Conservation (phyloP, 164 flowering plant species). For the Vitis rupestris region DNA sequence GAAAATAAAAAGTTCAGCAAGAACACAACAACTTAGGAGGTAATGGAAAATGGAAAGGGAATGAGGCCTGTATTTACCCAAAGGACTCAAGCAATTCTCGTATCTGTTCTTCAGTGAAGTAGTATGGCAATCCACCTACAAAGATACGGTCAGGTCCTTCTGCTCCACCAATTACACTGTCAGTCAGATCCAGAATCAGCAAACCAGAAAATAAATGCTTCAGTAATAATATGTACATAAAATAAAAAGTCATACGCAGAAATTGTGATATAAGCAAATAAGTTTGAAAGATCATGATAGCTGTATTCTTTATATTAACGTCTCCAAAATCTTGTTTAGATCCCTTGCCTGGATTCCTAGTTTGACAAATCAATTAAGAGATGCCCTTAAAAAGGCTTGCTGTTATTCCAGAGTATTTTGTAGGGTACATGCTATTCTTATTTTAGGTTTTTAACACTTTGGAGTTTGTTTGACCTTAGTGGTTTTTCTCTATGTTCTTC, state of each 20-base stretch:
- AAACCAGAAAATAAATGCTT: not conserved
- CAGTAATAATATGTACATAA: not conserved
- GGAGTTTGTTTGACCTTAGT: too few species aligned
- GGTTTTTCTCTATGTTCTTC: too few species aligned
- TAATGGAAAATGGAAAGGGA: not conserved
- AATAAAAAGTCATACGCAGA: not conserved
- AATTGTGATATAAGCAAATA: not conserved
- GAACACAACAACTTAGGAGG: not conserved
- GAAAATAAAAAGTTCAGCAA: not conserved
- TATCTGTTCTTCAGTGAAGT: constrained; percentile 74
- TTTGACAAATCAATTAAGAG: too few species aligned
- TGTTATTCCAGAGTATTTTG: too few species aligned
- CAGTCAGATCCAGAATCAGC: constrained; percentile 15
- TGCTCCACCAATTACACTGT: constrained; percentile 59
- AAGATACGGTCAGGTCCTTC: constrained; percentile 86
- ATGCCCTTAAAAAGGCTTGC: too few species aligned
- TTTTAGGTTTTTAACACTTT: too few species aligned
- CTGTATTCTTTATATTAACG: too few species aligned
- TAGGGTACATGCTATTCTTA: too few species aligned
- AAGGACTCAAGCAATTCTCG: constrained; percentile 73
- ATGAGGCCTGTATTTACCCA: constrained; percentile 40
- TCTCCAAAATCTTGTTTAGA: too few species aligned
- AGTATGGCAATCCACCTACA: constrained; percentile 90
- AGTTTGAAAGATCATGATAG: too few species aligned
- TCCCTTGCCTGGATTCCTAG: too few species aligned